Evolutionary conservation across 148 eudicot species (phyloP).

Genomic region (Selenicereus undatus): DNA sequence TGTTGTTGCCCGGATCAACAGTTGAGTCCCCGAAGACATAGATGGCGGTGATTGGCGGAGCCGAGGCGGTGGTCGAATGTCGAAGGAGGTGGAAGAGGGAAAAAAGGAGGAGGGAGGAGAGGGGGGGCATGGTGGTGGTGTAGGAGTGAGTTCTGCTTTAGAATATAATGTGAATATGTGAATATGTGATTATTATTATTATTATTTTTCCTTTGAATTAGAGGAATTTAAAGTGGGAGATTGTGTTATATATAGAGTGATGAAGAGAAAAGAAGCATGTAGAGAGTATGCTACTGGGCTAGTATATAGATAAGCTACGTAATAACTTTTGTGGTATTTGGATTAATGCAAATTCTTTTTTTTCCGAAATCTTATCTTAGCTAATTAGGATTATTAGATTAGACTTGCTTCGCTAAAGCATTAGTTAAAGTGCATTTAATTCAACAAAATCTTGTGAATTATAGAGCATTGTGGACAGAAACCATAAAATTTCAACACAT

Average conservation of each 20-base stretch:
- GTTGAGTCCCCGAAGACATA: constrained; percentile 47
- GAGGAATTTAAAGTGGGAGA: neutral
- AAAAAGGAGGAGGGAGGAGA: neutral
- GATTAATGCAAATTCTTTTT: neutral
- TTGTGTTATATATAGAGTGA: neutral
- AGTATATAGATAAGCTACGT: neutral
- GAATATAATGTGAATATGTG: neutral
- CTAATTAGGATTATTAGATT: neutral
- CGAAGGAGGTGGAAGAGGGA: constrained; percentile 11
- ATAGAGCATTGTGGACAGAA: neutral
- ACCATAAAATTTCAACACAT: neutral
- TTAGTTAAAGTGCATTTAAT: neutral
- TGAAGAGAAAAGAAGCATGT: neutral
- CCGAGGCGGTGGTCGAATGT: neutral
- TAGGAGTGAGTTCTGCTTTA: neutral
- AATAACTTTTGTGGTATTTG: neutral
- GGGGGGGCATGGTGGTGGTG: constrained; percentile 7
- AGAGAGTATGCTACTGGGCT: neutral
- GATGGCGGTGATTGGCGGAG: constrained; percentile 22
- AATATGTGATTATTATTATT: too few species aligned
- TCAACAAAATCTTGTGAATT: neutral
- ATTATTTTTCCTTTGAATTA: too few species aligned
- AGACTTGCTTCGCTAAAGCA: too few species aligned
- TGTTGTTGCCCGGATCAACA: constrained; percentile 42
- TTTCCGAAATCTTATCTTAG: neutral